These are phyloP conservation scores for Curvularia spicifera DNA, from an alignment of 2,329 filamentous ascomycete genomes.

Conservation along the genomic window DNA sequence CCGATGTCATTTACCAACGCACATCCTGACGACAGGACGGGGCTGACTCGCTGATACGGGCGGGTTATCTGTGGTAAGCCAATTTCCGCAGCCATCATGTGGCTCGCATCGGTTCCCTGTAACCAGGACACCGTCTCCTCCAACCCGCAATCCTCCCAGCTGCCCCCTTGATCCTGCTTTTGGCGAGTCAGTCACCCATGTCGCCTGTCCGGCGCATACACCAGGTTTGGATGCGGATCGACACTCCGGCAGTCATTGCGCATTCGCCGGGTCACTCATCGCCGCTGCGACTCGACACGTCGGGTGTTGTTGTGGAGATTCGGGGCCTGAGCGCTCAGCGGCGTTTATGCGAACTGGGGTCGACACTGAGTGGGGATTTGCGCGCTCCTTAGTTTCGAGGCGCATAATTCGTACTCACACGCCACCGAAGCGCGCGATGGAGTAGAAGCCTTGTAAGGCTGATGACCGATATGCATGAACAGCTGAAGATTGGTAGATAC, in stretches of 20 bases:
- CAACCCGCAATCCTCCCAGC: constrained; percentile 2
- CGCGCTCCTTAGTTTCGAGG: constrained; percentile 10
- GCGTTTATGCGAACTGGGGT: constrained; percentile 15
- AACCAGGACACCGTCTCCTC: constrained; percentile 1
- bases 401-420: constrained; percentile 13
- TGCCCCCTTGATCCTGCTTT: constrained; percentile 3
- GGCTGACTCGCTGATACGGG: neutral
- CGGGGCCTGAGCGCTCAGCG: constrained; percentile 6
- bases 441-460: constrained; percentile 17
- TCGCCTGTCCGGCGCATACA: neutral
- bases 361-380: constrained; percentile 12
- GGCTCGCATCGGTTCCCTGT: neutral
- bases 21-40: neutral
- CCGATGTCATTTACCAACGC: neutral
- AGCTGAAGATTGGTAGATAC: neutral
- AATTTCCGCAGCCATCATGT: constrained; percentile 3
- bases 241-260: constrained; percentile 7
- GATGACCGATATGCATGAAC: constrained; percentile 13
- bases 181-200: neutral
- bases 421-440: constrained; percentile 13
- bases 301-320: constrained; percentile 5
- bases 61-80: neutral
- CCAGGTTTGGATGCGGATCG: neutral
- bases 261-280: neutral
- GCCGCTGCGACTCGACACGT: neutral